Evolutionary conservation across 2,329 filamentous ascomycete species (phyloP).

Genomic region (Trichophyton rubrum): DNA sequence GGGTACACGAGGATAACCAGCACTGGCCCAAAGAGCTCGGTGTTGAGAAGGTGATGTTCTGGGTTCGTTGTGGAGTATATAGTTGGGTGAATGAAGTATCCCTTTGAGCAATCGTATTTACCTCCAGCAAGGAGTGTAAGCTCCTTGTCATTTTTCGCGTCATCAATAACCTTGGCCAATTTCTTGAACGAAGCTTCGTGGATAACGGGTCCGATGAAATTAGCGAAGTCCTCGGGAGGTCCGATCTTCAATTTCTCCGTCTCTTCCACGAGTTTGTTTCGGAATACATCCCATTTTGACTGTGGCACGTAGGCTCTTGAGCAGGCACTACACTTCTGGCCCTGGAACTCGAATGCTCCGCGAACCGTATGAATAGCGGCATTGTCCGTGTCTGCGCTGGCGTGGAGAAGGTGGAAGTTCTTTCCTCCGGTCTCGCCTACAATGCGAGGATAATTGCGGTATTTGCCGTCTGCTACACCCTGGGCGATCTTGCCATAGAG

Average conservation of each 20-base stretch:
- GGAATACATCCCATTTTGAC: slow-evolving; percentile 62
- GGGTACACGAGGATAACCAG: slow-evolving; percentile 66
- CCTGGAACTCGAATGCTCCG: slow-evolving; percentile 81
- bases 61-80: slow-evolving; percentile 66
- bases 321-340: slow-evolving; percentile 81
- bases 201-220: slow-evolving; percentile 82
- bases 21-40: slow-evolving; percentile 73
- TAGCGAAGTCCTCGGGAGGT: slow-evolving; percentile 54
- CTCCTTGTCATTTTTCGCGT: slow-evolving; percentile 63
- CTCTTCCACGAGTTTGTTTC: slow-evolving; percentile 53
- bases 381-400: slow-evolving; percentile 63
- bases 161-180: slow-evolving; percentile 62
- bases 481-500: slow-evolving; percentile 77
- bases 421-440: slow-evolving; percentile 87
- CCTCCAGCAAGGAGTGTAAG: slow-evolving; percentile 65
- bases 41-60: slow-evolving; percentile 58
- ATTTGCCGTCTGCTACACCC: slow-evolving; percentile 69
- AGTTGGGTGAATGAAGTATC: slow-evolving; percentile 75
- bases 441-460: slow-evolving; percentile 73
- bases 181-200: slow-evolving; percentile 72
- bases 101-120: slow-evolving; percentile 61
- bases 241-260: slow-evolving; percentile 59
- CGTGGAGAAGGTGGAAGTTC: slow-evolving; percentile 81
- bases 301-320: slow-evolving; percentile 67
- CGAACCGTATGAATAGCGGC: slow-evolving; percentile 72